Evolutionary conservation across 2,329 filamentous ascomycete species (phyloP), one percentile per base, ranked within the genome.

Genomic region (Ascosphaera apis): DNA sequence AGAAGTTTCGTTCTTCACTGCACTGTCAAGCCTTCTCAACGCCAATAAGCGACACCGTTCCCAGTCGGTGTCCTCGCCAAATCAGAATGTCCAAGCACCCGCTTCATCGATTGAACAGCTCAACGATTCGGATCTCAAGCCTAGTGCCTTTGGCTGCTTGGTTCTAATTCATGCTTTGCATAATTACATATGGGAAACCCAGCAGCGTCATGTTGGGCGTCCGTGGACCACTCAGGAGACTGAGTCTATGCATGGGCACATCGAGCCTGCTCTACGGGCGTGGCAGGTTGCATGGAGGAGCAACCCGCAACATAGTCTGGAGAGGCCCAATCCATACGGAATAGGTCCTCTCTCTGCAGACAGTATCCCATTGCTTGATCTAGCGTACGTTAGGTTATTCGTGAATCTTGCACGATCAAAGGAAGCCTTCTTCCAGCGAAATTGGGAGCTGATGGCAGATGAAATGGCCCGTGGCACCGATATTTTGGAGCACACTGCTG

Each of bases 171-270:
- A 92, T 50, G 84, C 88, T 3, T 63, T 95, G 16, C 88, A 95
- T 57, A 93, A 93, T 46, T 93, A 92, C 54, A 93, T 95, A 32
- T 95, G 88, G 88, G 86, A 95, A 56, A 93, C 84, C 0, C 69
- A 86, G 16, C 84, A 92, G 54, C 67, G 83, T 36, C 84, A 93
- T 46, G 76, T 84, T 46, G 83, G 79, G 45, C 76, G 82, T 42
- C 65, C 82, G 34, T 93, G 86, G 86, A 91, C 83, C 2, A 72
- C 76, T 23, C 76, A 86, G 43, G 86, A 95, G 54, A 91, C 82
- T 0, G 84, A 95, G 45, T 82, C 83, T 43, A 91, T 95, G 83
- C 84, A 93, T 52, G 71, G 78, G 1, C 83, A 92, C 48, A 91
- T 95, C 39, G 84, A 93, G 53, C 86, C 86, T 8, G 86, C 86